These are phyloP conservation scores for Verticillium longisporum DNA, from an alignment of 2,329 filamentous ascomycete species.

Conservation along the genomic window DNA sequence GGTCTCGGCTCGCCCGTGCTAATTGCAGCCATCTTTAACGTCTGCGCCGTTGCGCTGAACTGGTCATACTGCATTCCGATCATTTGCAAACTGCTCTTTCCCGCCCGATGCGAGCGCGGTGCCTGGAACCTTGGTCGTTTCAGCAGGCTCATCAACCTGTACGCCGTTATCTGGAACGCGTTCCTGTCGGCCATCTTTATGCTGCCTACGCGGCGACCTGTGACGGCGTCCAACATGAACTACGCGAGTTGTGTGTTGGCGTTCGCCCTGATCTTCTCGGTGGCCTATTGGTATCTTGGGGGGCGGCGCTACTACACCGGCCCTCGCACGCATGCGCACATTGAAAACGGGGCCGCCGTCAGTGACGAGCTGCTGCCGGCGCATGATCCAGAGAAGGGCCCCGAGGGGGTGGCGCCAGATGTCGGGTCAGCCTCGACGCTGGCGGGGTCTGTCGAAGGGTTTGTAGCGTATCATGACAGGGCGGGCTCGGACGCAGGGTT, in stretches of 20 bases:
- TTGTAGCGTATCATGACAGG: not conserved
- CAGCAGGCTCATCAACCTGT: conserved; percentile 34
- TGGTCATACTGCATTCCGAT: conserved; percentile 52
- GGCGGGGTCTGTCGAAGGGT: not conserved
- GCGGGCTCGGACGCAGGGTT: not conserved
- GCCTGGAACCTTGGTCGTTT: conserved; percentile 43
- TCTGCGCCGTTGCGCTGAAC: conserved; percentile 47
- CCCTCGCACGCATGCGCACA: conserved; percentile 24
- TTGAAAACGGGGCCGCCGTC: conserved; percentile 16
- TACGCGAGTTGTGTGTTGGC: conserved; percentile 44
- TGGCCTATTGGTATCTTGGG: conserved; percentile 35
- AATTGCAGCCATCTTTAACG: conserved; percentile 46
- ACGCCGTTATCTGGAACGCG: conserved; percentile 43
- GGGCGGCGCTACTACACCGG: conserved; percentile 42
- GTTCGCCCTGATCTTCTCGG: conserved; percentile 34
- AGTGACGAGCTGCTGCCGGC: conserved; percentile 10
- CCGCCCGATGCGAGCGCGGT: conserved; percentile 37
- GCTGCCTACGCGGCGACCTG: conserved; percentile 40
- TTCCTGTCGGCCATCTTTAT: conserved; percentile 49
- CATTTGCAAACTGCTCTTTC: conserved; percentile 40
- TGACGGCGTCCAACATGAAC: conserved; percentile 43
- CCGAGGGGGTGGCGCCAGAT: not conserved
- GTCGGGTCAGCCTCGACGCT: not conserved
- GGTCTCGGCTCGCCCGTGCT: conserved; percentile 48
- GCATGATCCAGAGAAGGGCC: conserved; percentile 11